phyloP scores from a whole-genome alignment of 2,329 filamentous ascomycete genomes.

The Alternaria arbusti region DNA sequence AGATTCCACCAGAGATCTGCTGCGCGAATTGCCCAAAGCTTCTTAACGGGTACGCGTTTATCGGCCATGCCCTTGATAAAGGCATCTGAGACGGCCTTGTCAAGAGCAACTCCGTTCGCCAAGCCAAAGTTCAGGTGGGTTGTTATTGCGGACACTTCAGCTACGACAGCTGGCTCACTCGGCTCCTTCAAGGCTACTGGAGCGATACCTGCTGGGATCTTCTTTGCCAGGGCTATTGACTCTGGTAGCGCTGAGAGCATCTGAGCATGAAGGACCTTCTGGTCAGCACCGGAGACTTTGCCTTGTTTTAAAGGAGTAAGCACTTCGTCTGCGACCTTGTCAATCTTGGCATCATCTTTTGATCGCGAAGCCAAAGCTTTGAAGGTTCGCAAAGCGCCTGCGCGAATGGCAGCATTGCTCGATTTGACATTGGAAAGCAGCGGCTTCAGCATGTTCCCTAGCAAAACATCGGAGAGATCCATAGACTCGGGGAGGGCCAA shows the following conservation, averaged over 20 bases:
- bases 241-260: constrained; percentile 68
- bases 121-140: constrained; percentile 70
- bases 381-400: constrained; percentile 78
- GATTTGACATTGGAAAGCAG: constrained; percentile 91
- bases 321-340: constrained; percentile 78
- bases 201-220: constrained; percentile 71
- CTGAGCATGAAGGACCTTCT: constrained; percentile 81
- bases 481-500: constrained; percentile 70
- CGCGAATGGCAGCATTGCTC: constrained; percentile 78
- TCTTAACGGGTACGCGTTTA: constrained; percentile 79
- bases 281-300: constrained; percentile 84
- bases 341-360: constrained; percentile 63
- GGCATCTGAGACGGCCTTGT: constrained; percentile 71
- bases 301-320: constrained; percentile 78
- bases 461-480: constrained; percentile 79
- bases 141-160: constrained; percentile 75
- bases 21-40: constrained; percentile 78
- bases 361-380: constrained; percentile 69
- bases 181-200: constrained; percentile 80
- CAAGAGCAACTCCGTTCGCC: constrained; percentile 64
- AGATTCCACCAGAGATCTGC: constrained; percentile 73
- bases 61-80: constrained; percentile 84
- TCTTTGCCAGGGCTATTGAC: constrained; percentile 67
- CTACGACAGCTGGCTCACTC: constrained; percentile 80
- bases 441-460: constrained; percentile 78